Conservation (phyloP, 306 rosid genomes). For the Cucumis hystrix region DNA sequence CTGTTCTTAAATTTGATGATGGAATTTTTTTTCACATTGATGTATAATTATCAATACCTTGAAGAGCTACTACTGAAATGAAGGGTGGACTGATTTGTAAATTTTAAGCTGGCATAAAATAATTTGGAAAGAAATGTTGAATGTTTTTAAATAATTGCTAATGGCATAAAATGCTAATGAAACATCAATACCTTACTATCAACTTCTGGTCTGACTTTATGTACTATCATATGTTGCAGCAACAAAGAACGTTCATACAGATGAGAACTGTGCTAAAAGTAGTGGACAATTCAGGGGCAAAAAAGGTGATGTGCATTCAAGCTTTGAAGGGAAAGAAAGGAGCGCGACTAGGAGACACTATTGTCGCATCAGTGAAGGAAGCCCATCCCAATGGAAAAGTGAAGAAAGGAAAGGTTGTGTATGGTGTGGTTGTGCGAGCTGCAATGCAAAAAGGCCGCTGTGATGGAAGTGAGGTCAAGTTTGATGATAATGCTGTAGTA, state of each 20-base stretch:
- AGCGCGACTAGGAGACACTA: conserved; percentile 87
- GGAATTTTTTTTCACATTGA: background rate
- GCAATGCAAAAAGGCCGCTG: conserved; percentile 69
- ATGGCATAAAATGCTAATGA: background rate
- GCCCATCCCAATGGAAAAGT: conserved; percentile 85
- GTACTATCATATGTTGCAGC: conserved; percentile 27
- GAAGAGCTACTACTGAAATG: background rate
- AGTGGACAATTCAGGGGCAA: conserved; percentile 76
- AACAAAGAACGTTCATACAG: conserved; percentile 70
- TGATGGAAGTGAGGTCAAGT: conserved; percentile 86
- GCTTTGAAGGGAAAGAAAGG: conserved; percentile 81
- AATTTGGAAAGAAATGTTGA: background rate
- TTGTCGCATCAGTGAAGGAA: conserved; percentile 81
- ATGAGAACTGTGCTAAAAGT: conserved; percentile 94
- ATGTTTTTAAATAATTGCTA: no score
- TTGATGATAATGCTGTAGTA: conserved; percentile 76
- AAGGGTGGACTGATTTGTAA: background rate
- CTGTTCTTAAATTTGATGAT: background rate
- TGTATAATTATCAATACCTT: background rate
- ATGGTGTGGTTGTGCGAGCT: conserved; percentile 65
- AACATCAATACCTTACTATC: background rate
- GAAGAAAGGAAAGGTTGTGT: conserved; percentile 57
- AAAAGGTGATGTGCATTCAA: conserved; percentile 89
- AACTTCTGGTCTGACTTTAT: background rate
- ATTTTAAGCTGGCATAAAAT: background rate